Evolutionary conservation across 208 protist genomes (phyloP), one percentile per base, ranked within the genome.

Genomic region (Wallacemonas rigidus): DNA sequence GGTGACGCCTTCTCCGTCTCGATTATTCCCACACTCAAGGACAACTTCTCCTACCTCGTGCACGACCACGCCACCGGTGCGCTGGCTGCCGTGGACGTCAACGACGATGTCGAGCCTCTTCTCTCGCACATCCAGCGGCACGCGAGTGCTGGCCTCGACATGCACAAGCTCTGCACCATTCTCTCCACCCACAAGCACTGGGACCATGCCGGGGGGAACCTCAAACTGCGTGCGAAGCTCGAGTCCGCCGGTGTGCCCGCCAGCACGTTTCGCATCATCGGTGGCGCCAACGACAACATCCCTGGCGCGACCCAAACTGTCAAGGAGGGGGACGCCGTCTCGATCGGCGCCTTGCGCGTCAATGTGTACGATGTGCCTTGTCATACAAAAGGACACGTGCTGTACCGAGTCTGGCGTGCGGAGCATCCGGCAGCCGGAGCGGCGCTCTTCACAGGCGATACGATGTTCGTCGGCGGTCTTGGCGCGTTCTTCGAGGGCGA

Each of bases 151-250:
- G 60, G 60, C 41, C 60, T 65, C 60, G 43, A 38, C 40, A 7
- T 50, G 40, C 67, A 65, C 39, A 43, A 55, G 14, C 74, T 96
- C 63, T 35, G 67, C 35, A 86, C 91, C 15, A 88, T 95, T 40
- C 75, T 98, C 43, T 95, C 85, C 57, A 98, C 97, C 6, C 97
- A 98, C 85, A 97, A 98, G 79, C 97, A 98, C 87, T 87, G 72
- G 79, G 97, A 98, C 71, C 95, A 98, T 79, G 39, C 86, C 2
- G 94, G 94, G 44, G 97, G 95, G 38, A 98, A 98, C 75, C 51
- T 75, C 7, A 65, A 76, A 58, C 74, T 97, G 3, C 70, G 63
- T 48, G 71, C 64, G 17, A 2, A 41, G 41, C 26, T 95, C 12
- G 41, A 74, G n/a, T 44, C 75, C 38, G 60, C 69, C 53, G 36